These are phyloP conservation scores for Coemansia sp. DNA, from an alignment of 192 early-diverging fungal species.

Conservation along the genomic window DNA sequence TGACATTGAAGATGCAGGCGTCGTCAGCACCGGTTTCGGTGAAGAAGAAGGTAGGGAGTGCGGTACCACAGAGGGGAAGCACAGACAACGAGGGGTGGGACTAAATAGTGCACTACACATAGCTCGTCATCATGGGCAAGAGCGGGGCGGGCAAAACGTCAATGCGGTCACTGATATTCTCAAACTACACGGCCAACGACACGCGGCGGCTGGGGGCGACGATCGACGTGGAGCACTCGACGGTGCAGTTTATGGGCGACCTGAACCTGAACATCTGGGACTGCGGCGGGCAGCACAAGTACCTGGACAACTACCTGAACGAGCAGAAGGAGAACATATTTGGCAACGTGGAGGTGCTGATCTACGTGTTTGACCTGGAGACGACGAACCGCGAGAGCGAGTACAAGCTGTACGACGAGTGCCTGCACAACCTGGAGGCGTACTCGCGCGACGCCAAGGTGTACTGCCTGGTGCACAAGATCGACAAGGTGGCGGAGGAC, in stretches of 20 bases:
- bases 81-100: neutral
- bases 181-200: constrained; percentile 93
- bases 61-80: neutral
- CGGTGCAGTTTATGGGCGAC: constrained; percentile 93
- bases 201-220: constrained; percentile 94
- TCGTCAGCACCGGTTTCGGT: neutral
- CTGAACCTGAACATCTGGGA: constrained; percentile 98
- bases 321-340: constrained; percentile 93
- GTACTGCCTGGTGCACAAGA: constrained; percentile 96
- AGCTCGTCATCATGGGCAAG: constrained; percentile 98
- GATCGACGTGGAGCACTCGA: constrained; percentile 96
- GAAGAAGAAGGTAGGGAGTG: constrained; percentile 7
- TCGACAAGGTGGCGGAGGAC: constrained; percentile 83
- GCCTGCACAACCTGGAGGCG: constrained; percentile 72
- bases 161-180: constrained; percentile 98
- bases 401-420: constrained; percentile 84
- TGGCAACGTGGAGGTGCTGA: constrained; percentile 97
- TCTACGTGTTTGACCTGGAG: constrained; percentile 98
- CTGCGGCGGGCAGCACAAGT: constrained; percentile 91
- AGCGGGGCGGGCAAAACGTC: constrained; percentile 97
- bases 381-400: constrained; percentile 87
- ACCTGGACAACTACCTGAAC: constrained; percentile 95
- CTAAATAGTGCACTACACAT: neutral
- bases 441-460: constrained; percentile 88
- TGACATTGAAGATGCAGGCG: constrained; percentile 5